Conservation (phyloP, 2,329 filamentous ascomycete species). For the Trichoderma aggressivum region DNA sequence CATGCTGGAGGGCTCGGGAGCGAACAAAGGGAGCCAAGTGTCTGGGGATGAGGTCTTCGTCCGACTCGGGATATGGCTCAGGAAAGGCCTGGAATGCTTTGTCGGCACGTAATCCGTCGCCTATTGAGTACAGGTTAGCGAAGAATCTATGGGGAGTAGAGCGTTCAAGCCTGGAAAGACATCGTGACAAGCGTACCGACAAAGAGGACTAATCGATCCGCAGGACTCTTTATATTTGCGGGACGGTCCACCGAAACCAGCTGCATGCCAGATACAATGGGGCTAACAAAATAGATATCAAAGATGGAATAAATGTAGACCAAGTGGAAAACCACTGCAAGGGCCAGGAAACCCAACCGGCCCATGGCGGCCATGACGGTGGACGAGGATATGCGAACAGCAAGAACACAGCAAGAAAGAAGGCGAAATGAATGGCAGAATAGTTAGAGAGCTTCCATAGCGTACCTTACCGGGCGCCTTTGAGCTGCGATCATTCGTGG, state of each 20-base stretch:
- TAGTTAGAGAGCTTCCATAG: conserved; percentile 14
- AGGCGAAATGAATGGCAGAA: not conserved
- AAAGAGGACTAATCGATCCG: conserved; percentile 86
- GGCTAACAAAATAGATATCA: conserved; percentile 97
- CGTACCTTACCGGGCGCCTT: conserved; percentile 3
- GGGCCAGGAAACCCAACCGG: conserved; percentile 78
- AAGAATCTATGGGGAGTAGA: not conserved
- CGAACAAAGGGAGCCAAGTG: conserved; percentile 89
- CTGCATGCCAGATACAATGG: conserved; percentile 93
- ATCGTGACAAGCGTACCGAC: conserved; percentile 61
- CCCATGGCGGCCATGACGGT: conserved; percentile 51
- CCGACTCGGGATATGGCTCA: conserved; percentile 71
- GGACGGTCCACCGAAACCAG: conserved; percentile 68
- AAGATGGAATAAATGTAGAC: conserved; percentile 96
- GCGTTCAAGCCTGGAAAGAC: not conserved
- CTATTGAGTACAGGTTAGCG: conserved; percentile 38
- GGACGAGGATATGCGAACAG: not conserved
- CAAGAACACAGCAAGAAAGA: not conserved
- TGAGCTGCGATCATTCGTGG: not conserved
- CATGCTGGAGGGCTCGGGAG: conserved; percentile 80
- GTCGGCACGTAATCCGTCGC: conserved; percentile 91
- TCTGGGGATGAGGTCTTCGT: conserved; percentile 65
- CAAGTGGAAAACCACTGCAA: conserved; percentile 88
- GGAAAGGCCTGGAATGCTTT: conserved; percentile 94
- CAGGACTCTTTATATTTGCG: conserved; percentile 63